Base-by-base conservation (phyloP, 495 filamentous ascomycete genomes). In the Daldinia vernicosa region DNA sequence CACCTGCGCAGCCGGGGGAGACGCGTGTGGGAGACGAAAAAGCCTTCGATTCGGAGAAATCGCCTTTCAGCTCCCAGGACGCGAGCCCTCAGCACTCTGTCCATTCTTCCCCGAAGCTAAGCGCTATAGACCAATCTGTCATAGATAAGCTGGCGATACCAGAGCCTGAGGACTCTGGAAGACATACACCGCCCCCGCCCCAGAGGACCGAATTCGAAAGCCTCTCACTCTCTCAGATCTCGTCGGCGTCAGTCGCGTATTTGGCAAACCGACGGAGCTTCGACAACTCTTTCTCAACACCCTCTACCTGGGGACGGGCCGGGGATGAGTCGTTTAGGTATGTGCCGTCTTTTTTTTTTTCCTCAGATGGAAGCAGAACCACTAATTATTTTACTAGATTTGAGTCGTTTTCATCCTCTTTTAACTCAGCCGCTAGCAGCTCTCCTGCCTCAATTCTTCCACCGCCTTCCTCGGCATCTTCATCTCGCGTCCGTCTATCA, bases 401-500 rank as follows among this genome's bases (percentile, higher is more conserved):
- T 17, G 79, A 77, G 30, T 72, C 77, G 19, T 81, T 81, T 51
- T 66, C 73, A 15, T 69, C 76, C 11, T 81, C 81, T 33, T 70
- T 78, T n/a, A 75, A 74, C 56, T 78, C 81, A 2, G 70, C 71
- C 8, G 50, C 75, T 14, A 58, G 66, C 35, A 67, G 72, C n/a
- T 72, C 76, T 1, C 68, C 72, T 5, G 60, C 73, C 27, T 56
- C 77, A 45, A 62, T 72, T 50, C 73, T 75, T 12, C 74, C 77
- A 1, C 72, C 65, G 4, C 76, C 77, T 32, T 74, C 74, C 30
- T 76, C 79, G 3, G 75, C 78, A 15, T 53, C 50, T 28, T 80
- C 81, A 4, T 89, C 88, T 14, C 80, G 79, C 33, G 79, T 92
- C 32, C 83, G 89, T 50, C 75, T 97, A 56, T 93, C 92, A 0